Base-by-base conservation (phyloP, 2,329 filamentous ascomycete genomes). In the Sphaerulina populicola region DNA sequence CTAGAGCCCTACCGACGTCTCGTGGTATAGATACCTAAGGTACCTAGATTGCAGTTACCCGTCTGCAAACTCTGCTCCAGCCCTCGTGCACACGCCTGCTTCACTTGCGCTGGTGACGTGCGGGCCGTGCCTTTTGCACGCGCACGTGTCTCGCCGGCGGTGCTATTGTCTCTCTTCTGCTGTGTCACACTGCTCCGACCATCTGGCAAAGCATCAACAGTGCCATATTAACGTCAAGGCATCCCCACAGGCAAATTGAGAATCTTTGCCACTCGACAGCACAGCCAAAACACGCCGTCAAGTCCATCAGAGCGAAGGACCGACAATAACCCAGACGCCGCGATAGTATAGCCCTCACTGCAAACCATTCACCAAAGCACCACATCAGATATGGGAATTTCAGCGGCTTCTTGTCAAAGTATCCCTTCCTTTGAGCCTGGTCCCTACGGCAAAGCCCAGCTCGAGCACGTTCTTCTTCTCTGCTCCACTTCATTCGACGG, bases 101-200 rank as follows among this genome's bases (percentile, higher is more conserved):
- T 42, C 46, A 49, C 46, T 49, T 43, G 39, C 10, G 10, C 46
- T 31, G 37, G 39, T 43, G 46, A 49, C 46, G 31, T 42, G 45
- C 45, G 45, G 45, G 37, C 45, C 45, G 45, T 48, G 45, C 45
- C 38, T 48, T 35, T n/a, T 35, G 23, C 31, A 11, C 31, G 4
- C 12, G 10, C 41, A 38, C 46, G 36, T 29, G 18, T 41, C 39
- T 39, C 45, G 38, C 29, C 37, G 41, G 2, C 38, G 15, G 18
- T 15, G 38, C 31, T 49, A 37, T 43, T 49, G 46, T 49, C 46
- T 49, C 46, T 35, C 18, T 31, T 21, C 21, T 43, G 23, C 12
- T 49, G 46, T 49, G 15, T 49, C 46, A 49, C 46, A 49, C 30
- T 49, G 39, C 39, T 33, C 39, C 39, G 37, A 38, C 38, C 46